These are phyloP conservation scores for Neonectria magnoliae DNA, from an alignment of 2,329 filamentous ascomycete species.

Conservation along the genomic window DNA sequence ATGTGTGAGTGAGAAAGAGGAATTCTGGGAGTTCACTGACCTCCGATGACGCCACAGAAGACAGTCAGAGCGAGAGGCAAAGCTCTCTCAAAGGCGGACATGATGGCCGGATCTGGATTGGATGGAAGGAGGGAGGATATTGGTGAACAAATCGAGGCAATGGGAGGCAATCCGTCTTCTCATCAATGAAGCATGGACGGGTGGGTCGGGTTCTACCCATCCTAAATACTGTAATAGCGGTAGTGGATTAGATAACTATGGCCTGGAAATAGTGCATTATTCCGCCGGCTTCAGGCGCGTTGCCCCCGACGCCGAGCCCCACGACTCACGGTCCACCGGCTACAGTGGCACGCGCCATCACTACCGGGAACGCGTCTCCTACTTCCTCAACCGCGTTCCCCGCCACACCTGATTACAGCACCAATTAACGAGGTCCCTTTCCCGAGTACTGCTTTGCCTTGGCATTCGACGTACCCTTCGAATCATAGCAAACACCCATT, in stretches of 20 bases:
- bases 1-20: neutral
- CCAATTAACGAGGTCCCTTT: conserved; percentile 33
- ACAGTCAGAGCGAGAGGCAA: conserved; percentile 49
- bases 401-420: conserved; percentile 28
- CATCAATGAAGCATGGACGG: neutral
- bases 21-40: conserved; percentile 36
- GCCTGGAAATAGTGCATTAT: conserved; percentile 7
- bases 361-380: conserved; percentile 41
- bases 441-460: neutral
- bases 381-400: conserved; percentile 40
- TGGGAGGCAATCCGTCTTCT: neutral
- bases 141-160: neutral
- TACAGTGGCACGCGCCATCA: conserved; percentile 25
- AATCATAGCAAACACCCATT: conserved; percentile 1
- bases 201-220: neutral
- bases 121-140: neutral
- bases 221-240: neutral
- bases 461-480: conserved; percentile 1
- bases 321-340: neutral
- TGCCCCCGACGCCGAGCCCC: conserved; percentile 16
- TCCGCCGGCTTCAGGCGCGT: conserved; percentile 7
- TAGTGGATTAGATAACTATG: conserved; percentile 15
- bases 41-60: conserved; percentile 51
- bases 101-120: conserved; percentile 23
- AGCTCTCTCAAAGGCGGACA: conserved; percentile 49